Evolutionary conservation across 805 yeast species (phyloP), one percentile per base, ranked within the genome.

Genomic region (Debaryomyces maramus): DNA sequence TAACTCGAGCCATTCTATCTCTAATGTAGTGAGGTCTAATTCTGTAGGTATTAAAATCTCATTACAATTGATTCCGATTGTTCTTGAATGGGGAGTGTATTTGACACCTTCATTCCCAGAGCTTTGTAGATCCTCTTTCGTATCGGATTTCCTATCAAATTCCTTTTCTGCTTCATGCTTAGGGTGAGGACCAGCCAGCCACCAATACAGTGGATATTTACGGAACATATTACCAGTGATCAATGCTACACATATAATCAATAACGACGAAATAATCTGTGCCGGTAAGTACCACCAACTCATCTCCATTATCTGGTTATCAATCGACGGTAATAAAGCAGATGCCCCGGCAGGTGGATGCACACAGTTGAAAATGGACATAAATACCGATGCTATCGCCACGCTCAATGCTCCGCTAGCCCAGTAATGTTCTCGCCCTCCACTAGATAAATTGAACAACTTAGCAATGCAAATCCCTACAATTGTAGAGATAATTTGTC

Each of bases 271-370:
- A 0, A 80, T 63, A 3, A 82, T 38, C 39, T 80, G 83, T 0
- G 63, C 70, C 0, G 84, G 82, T 20, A 82, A 50, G 48, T 74
- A 81, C 78, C 82, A 78, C 88, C 88, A 82, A 35, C 86, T 75
- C 73, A 81, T 65, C 3, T 36, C 47, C 9, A 77, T 55, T 3
- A 80, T 62, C 6, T 51, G 46, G 1, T 54, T 72, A 38, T 79
- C 82, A 0, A 75, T 51, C 1, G 72, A 59, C 0, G 87, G 85
- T 6, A 82, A 57, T 26, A 82, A 52, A 0, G 88, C 86, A 7
- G 83, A 72, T 1, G 88, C 87, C 2, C 88, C 88, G 1, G 83
- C 81, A 0, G 88, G 88, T 0, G 88, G 88, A 53, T 83, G 88
- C 1, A 80, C 75, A 42, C 81, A 73, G 45, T 78, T 78, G 4